Percentiles rank a stretch among this genome's conserved stretches.
Conservation (phyloP, 2,329 filamentous ascomycete species). For the Truncatella angustata region DNA sequence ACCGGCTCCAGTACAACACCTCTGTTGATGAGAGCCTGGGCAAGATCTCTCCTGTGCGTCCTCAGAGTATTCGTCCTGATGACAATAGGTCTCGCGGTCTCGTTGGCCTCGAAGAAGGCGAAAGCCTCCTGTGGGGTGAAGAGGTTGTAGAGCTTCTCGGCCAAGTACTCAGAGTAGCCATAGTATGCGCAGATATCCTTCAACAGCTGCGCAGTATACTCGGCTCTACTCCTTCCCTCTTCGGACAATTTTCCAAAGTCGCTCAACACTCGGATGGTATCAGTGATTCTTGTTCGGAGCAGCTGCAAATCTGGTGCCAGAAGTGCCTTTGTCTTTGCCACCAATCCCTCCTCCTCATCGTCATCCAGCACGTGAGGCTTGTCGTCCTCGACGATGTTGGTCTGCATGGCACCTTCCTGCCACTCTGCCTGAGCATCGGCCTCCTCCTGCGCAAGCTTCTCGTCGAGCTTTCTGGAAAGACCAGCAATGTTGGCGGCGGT, state of each 20-base stretch:
- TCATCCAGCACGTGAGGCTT: slow-evolving; percentile 64
- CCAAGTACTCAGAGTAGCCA: slow-evolving; percentile 91
- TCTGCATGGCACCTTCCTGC: slow-evolving; percentile 82
- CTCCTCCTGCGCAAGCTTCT: slow-evolving; percentile 72
- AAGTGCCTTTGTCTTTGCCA: slow-evolving; percentile 58
- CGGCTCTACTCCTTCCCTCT: slow-evolving; percentile 75
- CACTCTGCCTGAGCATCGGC: slow-evolving; percentile 83
- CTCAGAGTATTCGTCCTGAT: slow-evolving; percentile 96
- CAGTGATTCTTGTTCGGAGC: slow-evolving; percentile 83
- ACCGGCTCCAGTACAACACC: slow-evolving; percentile 95
- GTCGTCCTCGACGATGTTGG: slow-evolving; percentile 86
- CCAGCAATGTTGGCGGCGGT: slow-evolving; percentile 96
- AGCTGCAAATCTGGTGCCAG: slow-evolving; percentile 89
- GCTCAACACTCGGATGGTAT: slow-evolving; percentile 87
- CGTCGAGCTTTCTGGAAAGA: slow-evolving; percentile 80
- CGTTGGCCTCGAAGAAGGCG: slow-evolving; percentile 98
- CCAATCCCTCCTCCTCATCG: slow-evolving; percentile 57
- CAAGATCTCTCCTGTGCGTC: slow-evolving; percentile 73
- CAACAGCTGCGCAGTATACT: slow-evolving; percentile 83
- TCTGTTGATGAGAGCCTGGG: slow-evolving; percentile 90
- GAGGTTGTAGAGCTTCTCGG: slow-evolving; percentile 89
- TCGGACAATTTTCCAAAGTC: slow-evolving; percentile 83
- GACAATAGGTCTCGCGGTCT: slow-evolving; percentile 87
- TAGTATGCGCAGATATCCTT: slow-evolving; percentile 97
- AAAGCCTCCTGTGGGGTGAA: slow-evolving; percentile 94